Evolutionary conservation across 306 rosid species (phyloP).

Genomic region (Astragalus membranaceus): DNA sequence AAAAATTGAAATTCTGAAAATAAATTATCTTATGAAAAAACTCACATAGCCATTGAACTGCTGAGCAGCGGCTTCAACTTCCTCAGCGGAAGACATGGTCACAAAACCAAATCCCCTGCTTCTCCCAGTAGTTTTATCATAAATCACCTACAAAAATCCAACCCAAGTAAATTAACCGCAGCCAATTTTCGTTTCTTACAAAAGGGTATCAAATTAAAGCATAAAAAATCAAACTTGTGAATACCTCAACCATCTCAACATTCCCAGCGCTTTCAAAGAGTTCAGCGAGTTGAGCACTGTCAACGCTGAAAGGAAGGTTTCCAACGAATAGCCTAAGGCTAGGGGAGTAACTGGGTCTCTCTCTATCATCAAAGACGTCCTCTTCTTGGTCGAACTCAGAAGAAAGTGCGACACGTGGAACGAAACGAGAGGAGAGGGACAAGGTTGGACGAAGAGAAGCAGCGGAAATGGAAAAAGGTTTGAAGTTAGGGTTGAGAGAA

Average conservation of each 20-base stretch:
- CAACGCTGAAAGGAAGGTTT: constrained; percentile 72
- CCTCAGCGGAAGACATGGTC: constrained; percentile 69
- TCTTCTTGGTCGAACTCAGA: constrained; percentile 76
- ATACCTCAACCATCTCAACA: constrained; percentile 90
- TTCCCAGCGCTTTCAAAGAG: constrained; percentile 65
- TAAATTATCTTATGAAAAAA: neutral
- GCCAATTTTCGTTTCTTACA: neutral
- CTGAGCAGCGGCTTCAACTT: constrained; percentile 72
- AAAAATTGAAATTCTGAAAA: neutral
- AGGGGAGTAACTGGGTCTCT: constrained; percentile 28
- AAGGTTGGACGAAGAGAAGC: constrained; percentile 26
- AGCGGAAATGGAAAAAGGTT: constrained; percentile 46
- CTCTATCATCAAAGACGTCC: constrained; percentile 33
- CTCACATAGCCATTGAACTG: constrained; percentile 92
- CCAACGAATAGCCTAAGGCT: constrained; percentile 79
- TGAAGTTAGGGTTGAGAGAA: constrained; percentile 21
- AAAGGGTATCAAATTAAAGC: neutral
- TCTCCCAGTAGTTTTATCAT: constrained; percentile 81
- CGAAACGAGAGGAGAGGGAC: constrained; percentile 36
- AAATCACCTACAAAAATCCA: constrained; percentile 51
- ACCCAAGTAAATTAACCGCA: neutral
- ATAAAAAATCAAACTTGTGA: neutral
- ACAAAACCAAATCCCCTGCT: constrained; percentile 98
- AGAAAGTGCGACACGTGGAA: constrained; percentile 49
- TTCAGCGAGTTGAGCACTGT: constrained; percentile 85